Percentiles rank a stretch among this genome's conserved stretches.
These are phyloP conservation scores for Aquilaria sinensis DNA, from an alignment of 345 rosid genomes.

Conservation along the genomic window DNA sequence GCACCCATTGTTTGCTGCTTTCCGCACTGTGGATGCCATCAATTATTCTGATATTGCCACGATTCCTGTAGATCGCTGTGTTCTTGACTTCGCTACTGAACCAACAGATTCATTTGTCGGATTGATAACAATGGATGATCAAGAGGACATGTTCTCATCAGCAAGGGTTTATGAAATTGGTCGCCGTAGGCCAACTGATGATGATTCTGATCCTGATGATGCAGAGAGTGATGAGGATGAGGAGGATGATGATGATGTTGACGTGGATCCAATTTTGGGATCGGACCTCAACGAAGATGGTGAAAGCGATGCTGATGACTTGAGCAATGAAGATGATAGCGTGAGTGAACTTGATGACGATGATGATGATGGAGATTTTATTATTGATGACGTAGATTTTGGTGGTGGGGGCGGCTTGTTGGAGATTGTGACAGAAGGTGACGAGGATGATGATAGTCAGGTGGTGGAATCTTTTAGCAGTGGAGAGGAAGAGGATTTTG, in stretches of 20 bases:
- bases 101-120: slow-evolving; percentile 89
- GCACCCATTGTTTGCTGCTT: slow-evolving; percentile 79
- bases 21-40: slow-evolving; percentile 86
- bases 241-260: slow-evolving; percentile 76
- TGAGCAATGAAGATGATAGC: slow-evolving; percentile 61
- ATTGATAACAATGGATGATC: slow-evolving; percentile 90
- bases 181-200: slow-evolving; percentile 85
- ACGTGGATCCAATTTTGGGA: slow-evolving; percentile 63
- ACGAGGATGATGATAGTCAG: slow-evolving; percentile 60
- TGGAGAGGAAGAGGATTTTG: slow-evolving; percentile 59
- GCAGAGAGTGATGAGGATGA: slow-evolving; percentile 90
- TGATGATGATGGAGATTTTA: slow-evolving; percentile 48
- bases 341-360: slow-evolving; percentile 57
- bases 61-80: slow-evolving; percentile 85
- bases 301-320: slow-evolving; percentile 69
- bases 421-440: slow-evolving; percentile 54
- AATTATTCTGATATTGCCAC: slow-evolving; percentile 96
- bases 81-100: slow-evolving; percentile 93
- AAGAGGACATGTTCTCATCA: slow-evolving; percentile 86
- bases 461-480: slow-evolving; percentile 73
- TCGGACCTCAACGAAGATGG: slow-evolving; percentile 58
- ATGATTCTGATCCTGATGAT: slow-evolving; percentile 96
- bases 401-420: slow-evolving; percentile 61
- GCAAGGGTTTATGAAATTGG: slow-evolving; percentile 95
- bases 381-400: slow-evolving; percentile 45